Percentiles rank a stretch among this genome's conserved stretches.
These are phyloP conservation scores for Calycina herbarum DNA, from an alignment of 2,329 filamentous ascomycete genomes.

Conservation along the genomic window DNA sequence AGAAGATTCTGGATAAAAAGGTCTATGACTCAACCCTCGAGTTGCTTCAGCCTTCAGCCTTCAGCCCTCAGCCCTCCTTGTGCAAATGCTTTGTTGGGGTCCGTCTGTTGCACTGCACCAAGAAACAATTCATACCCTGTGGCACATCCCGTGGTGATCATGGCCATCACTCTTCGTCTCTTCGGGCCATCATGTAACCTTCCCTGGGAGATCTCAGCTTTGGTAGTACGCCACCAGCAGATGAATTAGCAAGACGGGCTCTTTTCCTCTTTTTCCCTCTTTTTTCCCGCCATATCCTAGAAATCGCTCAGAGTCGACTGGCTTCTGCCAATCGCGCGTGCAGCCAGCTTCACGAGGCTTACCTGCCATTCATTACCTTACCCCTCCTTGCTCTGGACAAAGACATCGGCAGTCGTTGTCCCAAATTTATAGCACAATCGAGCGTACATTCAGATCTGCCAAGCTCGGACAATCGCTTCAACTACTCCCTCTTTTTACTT, in stretches of 20 bases:
- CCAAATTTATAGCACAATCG: too few species aligned
- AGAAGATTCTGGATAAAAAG: neutral
- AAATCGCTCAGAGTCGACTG: neutral
- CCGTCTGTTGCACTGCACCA: conserved; percentile 3
- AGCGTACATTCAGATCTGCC: neutral
- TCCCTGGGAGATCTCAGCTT: neutral
- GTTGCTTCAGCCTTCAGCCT: neutral
- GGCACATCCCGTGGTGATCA: conserved; percentile 1
- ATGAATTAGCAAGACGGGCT: neutral
- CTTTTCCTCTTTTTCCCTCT: neutral
- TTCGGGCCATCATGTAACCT: neutral
- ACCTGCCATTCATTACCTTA: neutral
- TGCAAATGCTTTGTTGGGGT: neutral
- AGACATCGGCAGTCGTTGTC: neutral
- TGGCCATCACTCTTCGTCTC: neutral
- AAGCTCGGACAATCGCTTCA: neutral
- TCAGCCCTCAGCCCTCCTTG: neutral
- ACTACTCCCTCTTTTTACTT: neutral
- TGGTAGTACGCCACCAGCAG: neutral
- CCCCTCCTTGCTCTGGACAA: neutral
- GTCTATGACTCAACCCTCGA: neutral
- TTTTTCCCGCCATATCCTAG: neutral
- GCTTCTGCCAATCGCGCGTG: neutral
- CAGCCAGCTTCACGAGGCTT: neutral
- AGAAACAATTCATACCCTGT: conserved; percentile 1